A percentile compares a stretch with the other conserved stretches of the same genome.
phyloP scores from a whole-genome alignment of 768 basidiomycete genomes.

The Cystofilobasidium capitatum region DNA sequence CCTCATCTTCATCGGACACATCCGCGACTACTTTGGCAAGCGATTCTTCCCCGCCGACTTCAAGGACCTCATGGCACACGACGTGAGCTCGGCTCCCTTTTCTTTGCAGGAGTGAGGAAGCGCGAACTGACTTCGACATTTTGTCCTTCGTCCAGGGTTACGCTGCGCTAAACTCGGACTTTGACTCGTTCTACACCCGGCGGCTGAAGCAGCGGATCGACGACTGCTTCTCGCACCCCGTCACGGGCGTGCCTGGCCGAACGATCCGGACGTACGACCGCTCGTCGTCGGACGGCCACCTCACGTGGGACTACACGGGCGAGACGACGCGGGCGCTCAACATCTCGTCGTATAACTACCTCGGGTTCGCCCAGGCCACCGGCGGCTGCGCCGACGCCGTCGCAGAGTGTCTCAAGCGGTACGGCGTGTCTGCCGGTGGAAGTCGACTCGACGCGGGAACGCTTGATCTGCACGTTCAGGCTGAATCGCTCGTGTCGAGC shows the following conservation, averaged over 20 bases:
- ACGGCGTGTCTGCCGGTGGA: constrained; percentile 70
- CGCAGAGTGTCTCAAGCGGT: constrained; percentile 67
- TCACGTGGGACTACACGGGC: constrained; percentile 66
- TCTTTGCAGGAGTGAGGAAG: background rate
- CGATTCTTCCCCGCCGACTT: constrained; percentile 59
- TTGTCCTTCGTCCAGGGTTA: constrained; percentile 57
- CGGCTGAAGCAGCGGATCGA: constrained; percentile 88
- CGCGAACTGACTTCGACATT: constrained; percentile 16
- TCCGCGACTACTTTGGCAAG: constrained; percentile 93
- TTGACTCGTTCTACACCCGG: constrained; percentile 98
- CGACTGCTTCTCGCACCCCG: constrained; percentile 85
- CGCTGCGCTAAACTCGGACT: constrained; percentile 92
- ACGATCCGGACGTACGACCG: constrained; percentile 81
- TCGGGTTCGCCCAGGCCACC: constrained; percentile 87
- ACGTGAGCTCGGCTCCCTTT: constrained; percentile 50
- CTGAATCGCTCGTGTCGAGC: constrained; percentile 76
- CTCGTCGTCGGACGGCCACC: constrained; percentile 68
- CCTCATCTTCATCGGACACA: constrained; percentile 80
- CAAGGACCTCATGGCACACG: constrained; percentile 67
- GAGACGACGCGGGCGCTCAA: constrained; percentile 76
- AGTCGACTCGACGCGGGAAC: constrained; percentile 75
- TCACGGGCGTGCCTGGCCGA: constrained; percentile 90
- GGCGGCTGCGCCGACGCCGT: constrained; percentile 94
- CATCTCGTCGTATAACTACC: constrained; percentile 97
- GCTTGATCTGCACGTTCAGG: constrained; percentile 66